Evolutionary conservation across 2,329 filamentous ascomycete genomes (phyloP), one percentile per base, ranked within the genome.

Genomic region (Penicillium capsulatum): DNA sequence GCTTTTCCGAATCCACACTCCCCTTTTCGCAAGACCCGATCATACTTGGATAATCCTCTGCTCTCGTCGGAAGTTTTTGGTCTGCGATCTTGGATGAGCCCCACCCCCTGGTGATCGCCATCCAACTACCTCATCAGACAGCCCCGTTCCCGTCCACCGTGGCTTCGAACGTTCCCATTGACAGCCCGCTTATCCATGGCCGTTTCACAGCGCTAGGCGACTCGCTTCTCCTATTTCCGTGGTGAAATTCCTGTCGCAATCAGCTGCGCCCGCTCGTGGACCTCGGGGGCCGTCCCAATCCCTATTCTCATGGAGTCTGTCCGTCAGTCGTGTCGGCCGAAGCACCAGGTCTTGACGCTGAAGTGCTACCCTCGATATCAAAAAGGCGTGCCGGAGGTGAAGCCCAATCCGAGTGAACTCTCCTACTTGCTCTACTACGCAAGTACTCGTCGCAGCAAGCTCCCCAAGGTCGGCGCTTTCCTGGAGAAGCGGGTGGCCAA

Each of bases 401-500:
- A 91, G 69, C 90, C 92, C 31, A 97, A 97, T 68, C 88, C 88
- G 52, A 94, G 88, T 69, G 92, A 98, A 73, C 80, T 98, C 48
- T 94, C 88, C 68, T 97, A 97, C 64, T 79, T 98, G 50, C 80
- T 97, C 38, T 97, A 94, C 76, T 97, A 98, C 73, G 89, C 87
- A 46, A 94, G 86, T 61, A 95, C 90, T 55, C 86, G 91, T 45
- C 83, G 88, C 51, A 91, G 86, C 68, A 98, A 97, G 75, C 81
- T 97, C 55, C 87, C 92, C 60, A 98, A 98, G 70, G 90, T 98
- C 53, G 89, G 88, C 65, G 82, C 81, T 55, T 98, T 96, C 62
- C 76, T 98, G 50, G 90, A 97, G 71, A 94, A 91, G 74, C 88
- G 91, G 72, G 92, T 88, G 15, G 86, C 86, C 46, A 84, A 81